Percentiles rank a stretch among this genome's conserved stretches.
These are phyloP conservation scores for Afroboletus lepidellus DNA, from an alignment of 1,284 basidiomycete species.

Conservation along the genomic window DNA sequence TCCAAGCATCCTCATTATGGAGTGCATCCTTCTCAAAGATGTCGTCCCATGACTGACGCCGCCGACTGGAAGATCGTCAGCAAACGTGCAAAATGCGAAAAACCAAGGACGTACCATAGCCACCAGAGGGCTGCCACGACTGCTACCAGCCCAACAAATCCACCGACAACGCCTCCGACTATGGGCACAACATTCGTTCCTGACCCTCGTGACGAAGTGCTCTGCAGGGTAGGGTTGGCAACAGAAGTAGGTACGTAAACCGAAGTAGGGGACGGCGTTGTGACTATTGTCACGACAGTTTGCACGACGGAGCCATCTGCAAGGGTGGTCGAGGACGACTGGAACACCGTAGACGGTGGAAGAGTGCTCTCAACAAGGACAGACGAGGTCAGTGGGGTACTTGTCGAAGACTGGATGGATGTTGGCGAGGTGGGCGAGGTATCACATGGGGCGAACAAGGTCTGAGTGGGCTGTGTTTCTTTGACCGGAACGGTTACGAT, in stretches of 20 bases:
- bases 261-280: slow-evolving; percentile 27
- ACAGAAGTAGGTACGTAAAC: slow-evolving; percentile 29
- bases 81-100: slow-evolving; percentile 4
- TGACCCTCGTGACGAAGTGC: slow-evolving; percentile 13
- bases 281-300: slow-evolving; percentile 31
- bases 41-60: slow-evolving; percentile 47
- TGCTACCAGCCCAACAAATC: slow-evolving; percentile 45
- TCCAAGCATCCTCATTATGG: slow-evolving; percentile 14
- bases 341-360: slow-evolving; percentile 24
- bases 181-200: slow-evolving; percentile 44
- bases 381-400: slow-evolving; percentile 22
- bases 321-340: slow-evolving; percentile 32
- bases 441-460: slow-evolving; percentile 38
- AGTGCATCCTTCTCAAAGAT: slow-evolving; percentile 44
- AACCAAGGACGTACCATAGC: slow-evolving; percentile 39
- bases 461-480: slow-evolving; percentile 36
- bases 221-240: slow-evolving; percentile 21
- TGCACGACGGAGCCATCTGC: slow-evolving; percentile 35
- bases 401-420: background rate
- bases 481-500: slow-evolving; percentile 33
- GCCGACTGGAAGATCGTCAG: slow-evolving; percentile 38
- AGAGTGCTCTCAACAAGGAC: slow-evolving; percentile 26
- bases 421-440: slow-evolving; percentile 12
- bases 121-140: slow-evolving; percentile 48
- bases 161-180: slow-evolving; percentile 52